Evolutionary conservation across 2,329 filamentous ascomycete genomes (phyloP), one percentile per base, ranked within the genome.

Genomic region (Pseudopyrenochaeta lycopersici): DNA sequence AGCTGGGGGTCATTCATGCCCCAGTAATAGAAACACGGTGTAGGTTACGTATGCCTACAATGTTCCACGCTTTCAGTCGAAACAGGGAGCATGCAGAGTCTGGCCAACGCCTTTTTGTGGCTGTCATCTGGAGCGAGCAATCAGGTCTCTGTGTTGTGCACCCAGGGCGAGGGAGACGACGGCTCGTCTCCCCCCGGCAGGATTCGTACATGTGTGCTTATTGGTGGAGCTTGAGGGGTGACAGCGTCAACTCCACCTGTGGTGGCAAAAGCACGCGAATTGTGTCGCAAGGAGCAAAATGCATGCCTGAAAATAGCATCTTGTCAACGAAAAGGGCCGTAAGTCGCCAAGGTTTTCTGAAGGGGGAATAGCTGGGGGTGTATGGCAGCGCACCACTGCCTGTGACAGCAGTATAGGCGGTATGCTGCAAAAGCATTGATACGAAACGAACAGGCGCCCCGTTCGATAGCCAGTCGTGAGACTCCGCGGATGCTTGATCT

Each of bases 111-210:
- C 41, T 23, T 20, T 10, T 42, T 15, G 49, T 7, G 17, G 43
- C 33, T 39, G 35, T 27, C 46, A 23, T 29, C 20, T 11, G 23
- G 15, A 35, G 40, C 23, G 31, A 45, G 5, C n/a, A 17, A 7
- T 15, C 31, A 41, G 21, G 29, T 4, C 7, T 21, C 36, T 15
- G n/a, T 23, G 17, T 15, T 43, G 46, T 49, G 58, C 54, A 54
- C 61, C 61, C 61, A 60, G 41, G 39, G 21, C 33, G 30, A 38
- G 42, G 61, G 61, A 64, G 61, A 64, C 61, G 61, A 64, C 29
- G 43, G 49, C 40, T 62, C 61, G 59, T 62, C 59, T 64, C 59
- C 61, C 52, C 35, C 40, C 21, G 47, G 38, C 48, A 62, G 59
- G 61, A 55, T 56, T 36, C 29, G 46, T 44, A 38, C 32, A 38